Conservation (phyloP, 2,329 filamentous ascomycete genomes). For the Diaporthe capsici region DNA sequence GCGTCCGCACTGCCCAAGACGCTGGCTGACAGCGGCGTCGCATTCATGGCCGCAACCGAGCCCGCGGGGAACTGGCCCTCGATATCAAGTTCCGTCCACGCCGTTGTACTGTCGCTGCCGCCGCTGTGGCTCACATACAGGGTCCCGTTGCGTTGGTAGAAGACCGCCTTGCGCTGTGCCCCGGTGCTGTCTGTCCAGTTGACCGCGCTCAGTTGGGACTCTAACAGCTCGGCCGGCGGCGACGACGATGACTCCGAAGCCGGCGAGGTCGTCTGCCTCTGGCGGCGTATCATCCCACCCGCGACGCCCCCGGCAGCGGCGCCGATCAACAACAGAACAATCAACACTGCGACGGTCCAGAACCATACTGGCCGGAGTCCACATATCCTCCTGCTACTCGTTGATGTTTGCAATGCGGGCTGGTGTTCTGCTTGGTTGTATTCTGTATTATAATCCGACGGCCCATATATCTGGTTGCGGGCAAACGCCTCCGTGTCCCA, state of each 20-base stretch:
- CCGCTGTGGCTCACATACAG: background rate
- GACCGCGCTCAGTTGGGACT: conserved; percentile 8
- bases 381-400: background rate
- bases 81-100: background rate
- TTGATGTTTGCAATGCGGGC: background rate
- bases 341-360: background rate
- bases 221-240: background rate
- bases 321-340: background rate
- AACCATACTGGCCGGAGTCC: background rate
- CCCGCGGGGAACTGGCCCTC: background rate
- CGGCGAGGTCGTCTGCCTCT: background rate
- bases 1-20: background rate
- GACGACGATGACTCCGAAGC: background rate
- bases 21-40: background rate
- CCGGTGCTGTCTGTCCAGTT: conserved; percentile 20
- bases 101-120: background rate
- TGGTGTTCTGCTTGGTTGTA: background rate
- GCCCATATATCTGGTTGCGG: background rate
- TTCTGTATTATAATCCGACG: background rate
- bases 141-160: background rate
- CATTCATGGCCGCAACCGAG: background rate
- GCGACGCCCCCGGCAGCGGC: background rate
- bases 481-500: background rate
- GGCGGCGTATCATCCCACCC: background rate
- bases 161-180: background rate